Evolutionary conservation across 78 protist species (phyloP), one percentile per base, ranked within the genome.

Genomic region (Dictyostelium firmibasis): DNA sequence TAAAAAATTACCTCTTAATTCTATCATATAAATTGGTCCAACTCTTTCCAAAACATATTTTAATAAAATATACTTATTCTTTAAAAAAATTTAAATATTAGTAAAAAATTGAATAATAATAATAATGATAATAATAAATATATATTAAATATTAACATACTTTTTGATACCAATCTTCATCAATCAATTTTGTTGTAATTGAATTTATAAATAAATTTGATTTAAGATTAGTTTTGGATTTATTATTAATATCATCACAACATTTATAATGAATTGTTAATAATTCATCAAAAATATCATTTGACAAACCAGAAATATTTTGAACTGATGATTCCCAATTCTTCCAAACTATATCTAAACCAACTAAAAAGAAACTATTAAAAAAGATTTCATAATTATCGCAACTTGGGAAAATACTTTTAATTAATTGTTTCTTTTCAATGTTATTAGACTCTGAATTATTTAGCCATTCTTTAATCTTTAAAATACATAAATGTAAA

Each of bases 131-230:
- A 33, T 9, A 31, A 76, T 20, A 64, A 11, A 25, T 25, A 64
- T 72, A 70, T 70, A 31, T 31, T 13, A 70, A 70, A 70, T 31
- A 31, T 13, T 35, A 6, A 69, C 43, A 38, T 47, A 79, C 93
- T 64, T 87, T 89, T 69, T 67, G 82, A n/a, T 35, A 60, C 94
- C 94, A 89, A 64, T 79, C 84, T 69, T 89, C 94, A 14, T 89
- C 94, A 47, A 89, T 81, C 16, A 89, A 41, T 53, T 75, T 43
- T 20, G 31, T 29, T 27, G 94, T 89, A 69, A 89, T 78, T 25
- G 35, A 25, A 41, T 72, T 70, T 4, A 89, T 81, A 53, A 89
- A 89, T 29, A 27, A 38, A 27, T 74, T 29, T 44, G 86, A 81
- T 47, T 50, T 38, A 5, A 31, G 27, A 75, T 36, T 38, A 75